Base-by-base conservation (phyloP, 208 protist species). In the Endotrypanum monterogeii region DNA sequence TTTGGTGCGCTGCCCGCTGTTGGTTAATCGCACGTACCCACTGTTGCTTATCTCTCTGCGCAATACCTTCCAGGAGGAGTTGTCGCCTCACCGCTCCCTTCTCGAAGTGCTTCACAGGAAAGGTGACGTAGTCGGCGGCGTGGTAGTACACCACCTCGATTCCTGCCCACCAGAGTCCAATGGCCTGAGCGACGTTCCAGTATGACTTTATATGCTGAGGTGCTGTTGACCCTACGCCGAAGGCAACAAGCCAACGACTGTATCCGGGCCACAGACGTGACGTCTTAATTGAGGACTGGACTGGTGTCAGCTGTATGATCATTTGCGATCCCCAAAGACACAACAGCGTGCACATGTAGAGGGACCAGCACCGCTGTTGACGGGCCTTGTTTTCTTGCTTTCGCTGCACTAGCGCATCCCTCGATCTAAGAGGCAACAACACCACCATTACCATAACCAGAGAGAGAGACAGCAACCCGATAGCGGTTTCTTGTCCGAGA, bases 111-210 rank as follows among this genome's bases (percentile, higher is more conserved):
- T 3, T 25, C 8, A 37, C 69, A 12, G 39, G 20, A 25, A 23
- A n/a, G 12, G 41, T 32, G n/a, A n/a, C 68, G 25, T 66, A 65
- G 35, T 14, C n/a, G 9, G 56, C n/a, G n/a, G 71, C 55, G 48
- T 69, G 55, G 30, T 69, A 39, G 65, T 71, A 81, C 20, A 76
- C 9, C n/a, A 37, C 55, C 76, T 81, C 76, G 20, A 60, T 54
- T 1, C 65, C 76, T 12, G 76, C 76, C 70, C 70, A 76, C 76
- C 76, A 81, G 37, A 81, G 46, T 18, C 76, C 71, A 2, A 81
- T 39, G 37, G 63, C 76, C 1, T 51, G 30, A 8, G 50, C 35
- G 28, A 76, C 41, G 16, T 50, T 46, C 76, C 76, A 81, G 28
- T 35, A 28, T 4, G 16, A n/a, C 2, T 18, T 30, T 50, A 14